These are phyloP conservation scores for Pseudogymnoascus sp. DNA, from an alignment of 2,329 filamentous ascomycete genomes.

Conservation along the genomic window DNA sequence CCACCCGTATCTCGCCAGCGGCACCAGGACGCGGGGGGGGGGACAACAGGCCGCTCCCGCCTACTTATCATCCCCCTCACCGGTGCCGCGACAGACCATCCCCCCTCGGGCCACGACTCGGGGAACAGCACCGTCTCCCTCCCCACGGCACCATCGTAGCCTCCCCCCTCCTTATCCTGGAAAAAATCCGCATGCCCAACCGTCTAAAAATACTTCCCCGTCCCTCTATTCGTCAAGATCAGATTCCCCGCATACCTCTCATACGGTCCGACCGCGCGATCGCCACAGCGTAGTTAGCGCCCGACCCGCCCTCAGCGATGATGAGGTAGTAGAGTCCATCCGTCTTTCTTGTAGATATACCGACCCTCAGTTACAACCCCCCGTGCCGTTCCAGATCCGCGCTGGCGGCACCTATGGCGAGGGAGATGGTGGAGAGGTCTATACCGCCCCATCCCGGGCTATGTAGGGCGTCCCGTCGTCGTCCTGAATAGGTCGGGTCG, in stretches of 20 bases:
- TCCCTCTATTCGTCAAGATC: constrained; percentile 35
- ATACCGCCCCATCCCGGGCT: constrained; percentile 35
- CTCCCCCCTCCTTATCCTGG: constrained; percentile 29
- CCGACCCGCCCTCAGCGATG: constrained; percentile 48
- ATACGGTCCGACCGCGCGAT: constrained; percentile 44
- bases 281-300: constrained; percentile 41
- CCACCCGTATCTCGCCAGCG: too few relatives aligned
- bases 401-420: constrained; percentile 29
- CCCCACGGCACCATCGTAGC: constrained; percentile 21
- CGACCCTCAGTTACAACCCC: constrained; percentile 44
- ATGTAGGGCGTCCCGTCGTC: constrained; percentile 31
- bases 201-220: constrained; percentile 36
- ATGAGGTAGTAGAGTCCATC: constrained; percentile 48
- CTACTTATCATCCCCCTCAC: too few relatives aligned
- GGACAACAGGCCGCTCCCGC: too few relatives aligned
- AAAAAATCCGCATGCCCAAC: constrained; percentile 41
- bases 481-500: too few relatives aligned
- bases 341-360: constrained; percentile 45
- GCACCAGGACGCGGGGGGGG: too few relatives aligned
- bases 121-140: constrained; percentile 40
- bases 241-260: constrained; percentile 37
- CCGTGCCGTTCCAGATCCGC: constrained; percentile 43
- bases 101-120: constrained; percentile 34
- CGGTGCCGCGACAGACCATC: constrained; percentile 39
- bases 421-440: constrained; percentile 34